These are phyloP conservation scores for Dalbergia oliveri DNA, from an alignment of 306 rosid genomes.

Conservation along the genomic window DNA sequence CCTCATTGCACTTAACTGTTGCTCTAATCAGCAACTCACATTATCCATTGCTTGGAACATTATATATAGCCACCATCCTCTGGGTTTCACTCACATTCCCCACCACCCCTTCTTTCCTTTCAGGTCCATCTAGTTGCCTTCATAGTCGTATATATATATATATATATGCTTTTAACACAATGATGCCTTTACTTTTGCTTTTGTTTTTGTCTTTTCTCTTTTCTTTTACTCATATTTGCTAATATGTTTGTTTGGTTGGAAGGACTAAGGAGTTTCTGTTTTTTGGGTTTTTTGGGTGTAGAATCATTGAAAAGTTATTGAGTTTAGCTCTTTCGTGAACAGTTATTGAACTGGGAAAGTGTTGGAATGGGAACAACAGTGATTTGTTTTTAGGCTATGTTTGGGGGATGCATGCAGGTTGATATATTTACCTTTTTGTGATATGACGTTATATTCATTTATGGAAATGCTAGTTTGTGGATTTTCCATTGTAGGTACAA, in stretches of 20 bases:
- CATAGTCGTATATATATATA: neutral
- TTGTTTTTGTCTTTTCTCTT: too few species aligned
- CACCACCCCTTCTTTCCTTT: constrained; percentile 26
- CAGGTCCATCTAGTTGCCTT: constrained; percentile 38
- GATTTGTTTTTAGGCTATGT: neutral
- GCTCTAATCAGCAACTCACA: constrained; percentile 36
- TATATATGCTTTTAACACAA: neutral
- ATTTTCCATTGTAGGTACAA: constrained; percentile 2
- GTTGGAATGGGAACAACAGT: neutral
- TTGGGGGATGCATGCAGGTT: constrained; percentile 2
- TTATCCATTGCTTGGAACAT: neutral
- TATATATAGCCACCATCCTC: constrained; percentile 24
- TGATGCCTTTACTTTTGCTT: neutral
- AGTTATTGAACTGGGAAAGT: neutral
- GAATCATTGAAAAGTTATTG: too few species aligned
- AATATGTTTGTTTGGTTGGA: constrained; percentile 8
- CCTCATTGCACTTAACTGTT: constrained; percentile 28
- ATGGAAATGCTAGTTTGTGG: neutral
- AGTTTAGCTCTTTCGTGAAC: neutral
- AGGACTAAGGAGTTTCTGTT: neutral
- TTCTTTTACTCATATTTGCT: neutral
- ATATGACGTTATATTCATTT: neutral
- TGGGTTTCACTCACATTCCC: constrained; percentile 38
- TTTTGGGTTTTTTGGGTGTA: too few species aligned
- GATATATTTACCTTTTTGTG: neutral